Evolutionary conservation across 2,329 filamentous ascomycete genomes (phyloP).

Genomic region (Exophiala lecanii-corni): DNA sequence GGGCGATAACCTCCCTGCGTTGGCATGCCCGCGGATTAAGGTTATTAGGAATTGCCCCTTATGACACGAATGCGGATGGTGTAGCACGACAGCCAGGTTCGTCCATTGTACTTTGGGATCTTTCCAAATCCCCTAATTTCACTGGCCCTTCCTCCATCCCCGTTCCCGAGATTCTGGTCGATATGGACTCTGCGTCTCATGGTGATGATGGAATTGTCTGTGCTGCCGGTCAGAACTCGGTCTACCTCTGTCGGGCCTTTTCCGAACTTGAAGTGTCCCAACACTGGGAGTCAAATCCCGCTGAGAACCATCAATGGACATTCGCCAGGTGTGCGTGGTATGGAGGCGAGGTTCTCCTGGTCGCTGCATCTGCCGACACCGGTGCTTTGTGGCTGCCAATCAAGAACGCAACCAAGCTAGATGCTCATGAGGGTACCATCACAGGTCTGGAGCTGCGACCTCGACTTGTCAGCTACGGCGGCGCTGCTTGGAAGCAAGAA

Average conservation of each 20-base stretch:
- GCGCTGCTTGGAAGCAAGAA: constrained; percentile 29
- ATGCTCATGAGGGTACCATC: constrained; percentile 40
- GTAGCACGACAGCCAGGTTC: constrained; percentile 10
- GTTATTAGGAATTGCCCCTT: constrained; percentile 42
- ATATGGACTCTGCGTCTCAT: constrained; percentile 40
- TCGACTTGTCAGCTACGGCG: constrained; percentile 13
- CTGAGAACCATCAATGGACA: constrained; percentile 35
- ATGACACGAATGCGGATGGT: constrained; percentile 27
- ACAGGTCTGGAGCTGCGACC: constrained; percentile 41
- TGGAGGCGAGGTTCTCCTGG: constrained; percentile 32
- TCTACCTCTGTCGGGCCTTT: constrained; percentile 24
- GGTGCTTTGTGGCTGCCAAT: constrained; percentile 43
- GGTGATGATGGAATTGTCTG: constrained; percentile 35
- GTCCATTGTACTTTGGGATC: constrained; percentile 41
- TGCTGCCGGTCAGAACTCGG: constrained; percentile 21
- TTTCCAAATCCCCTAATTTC: constrained; percentile 15
- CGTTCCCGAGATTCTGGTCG: constrained; percentile 34
- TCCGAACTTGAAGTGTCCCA: constrained; percentile 21
- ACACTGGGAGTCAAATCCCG: constrained; percentile 18
- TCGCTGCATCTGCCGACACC: constrained; percentile 37
- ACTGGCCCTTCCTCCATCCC: constrained; percentile 22
- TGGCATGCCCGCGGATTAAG: constrained; percentile 38
- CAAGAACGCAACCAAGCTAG: constrained; percentile 36
- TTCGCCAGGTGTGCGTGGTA: constrained; percentile 36
- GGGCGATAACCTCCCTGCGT: constrained; percentile 40